Evolutionary conservation across 2,329 filamentous ascomycete genomes (phyloP), one percentile per base, ranked within the genome.

Genomic region (Colletotrichum endophyticum): DNA sequence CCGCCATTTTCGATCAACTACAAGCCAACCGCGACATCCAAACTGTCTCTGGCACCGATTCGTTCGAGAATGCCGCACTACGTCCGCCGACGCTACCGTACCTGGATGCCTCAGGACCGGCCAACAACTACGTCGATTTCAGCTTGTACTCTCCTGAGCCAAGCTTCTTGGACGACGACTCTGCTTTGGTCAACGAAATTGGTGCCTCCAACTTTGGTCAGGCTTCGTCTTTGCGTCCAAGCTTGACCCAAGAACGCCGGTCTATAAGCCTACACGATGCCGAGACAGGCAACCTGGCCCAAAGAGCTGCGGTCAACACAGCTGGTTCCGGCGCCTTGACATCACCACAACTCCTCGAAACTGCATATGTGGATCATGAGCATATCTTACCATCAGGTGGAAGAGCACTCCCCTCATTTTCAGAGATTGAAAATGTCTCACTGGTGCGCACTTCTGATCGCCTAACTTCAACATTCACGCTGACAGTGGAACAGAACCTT

Each of bases 121-220:
- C 81, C 76, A 84, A 83, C 79, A 84, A 88, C 82, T 91, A 91
- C 79, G 83, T 86, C 78, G 90, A 91, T 84, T 91, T 91, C 84
- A 89, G 87, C 80, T 86, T 91, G 19, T 91, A 87, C 84, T 91
- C 89, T 66, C 89, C 90, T 4, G 82, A 84, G 27, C 87, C 88
- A 22, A 85, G 83, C 75, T 86, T 86, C 80, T 84, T 88, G 16
- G 88, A 90, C 72, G 89, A 90, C 75, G 89, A 91, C 61, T 84
- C 79, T 15, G 84, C 85, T 81, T 83, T 82, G 73, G 78, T 82
- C 16, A 80, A 83, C 64, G 79, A 78, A 36, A 78, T 78, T 66
- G 70, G 69, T 49, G 39, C 19, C 32, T 32, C 75, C 49, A 32
- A 63, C 34, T 16, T 44, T 36, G 28, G 39, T 32, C 53, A 22